Base-by-base conservation (phyloP, 805 yeast species). In the Suhomyces vadensis region DNA sequence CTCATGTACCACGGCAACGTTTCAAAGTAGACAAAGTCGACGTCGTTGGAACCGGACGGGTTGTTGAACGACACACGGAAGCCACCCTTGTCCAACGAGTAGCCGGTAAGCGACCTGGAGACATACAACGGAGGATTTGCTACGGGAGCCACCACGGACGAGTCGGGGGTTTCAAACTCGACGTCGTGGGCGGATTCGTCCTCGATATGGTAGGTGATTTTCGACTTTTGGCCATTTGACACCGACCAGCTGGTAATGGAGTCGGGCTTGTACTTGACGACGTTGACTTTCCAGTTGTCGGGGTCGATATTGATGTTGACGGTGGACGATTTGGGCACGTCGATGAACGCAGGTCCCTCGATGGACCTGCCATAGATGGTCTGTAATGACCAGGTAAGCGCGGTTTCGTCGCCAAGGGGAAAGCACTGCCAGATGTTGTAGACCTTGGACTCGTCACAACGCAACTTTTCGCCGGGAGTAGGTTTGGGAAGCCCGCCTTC, bases 1-100 rank as follows among this genome's bases (percentile, higher is more conserved):
- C 92, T 78, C 81, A 90, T 83, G 61, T 80, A 94, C 98, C 98
- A 94, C 0, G 99, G 99, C 22, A 90, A 69, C 0, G 89, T 75
- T 61, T 94, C 97, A 53, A 82, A 83, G 54, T 87, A 86, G 0
- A 81, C 64, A 37, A 91, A 70, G 1, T 64, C 62, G 2, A 81
- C 74, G 1, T 77, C 64, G 4, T 66, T 62, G 5, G 66, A 52
- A 2, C 50, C 52, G 0, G 81, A 66, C 1, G 89, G 87, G 59
- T 92, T 94, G n/a, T 69, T 68, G 55, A 92, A 77, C 8, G 82
- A 86, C 0, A 86, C 78, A 58, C 97, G 81, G 49, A 92, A 73
- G 0, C 96, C 97, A 45, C 98, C 98, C 47, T 80, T 75, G 57
- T 89, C 97, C 60, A 87, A 95, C 1, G 96, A 90, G 57, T 84